Conservation (phyloP, 495 filamentous ascomycete species). For the Hyphodiscus hymeniophilus region DNA sequence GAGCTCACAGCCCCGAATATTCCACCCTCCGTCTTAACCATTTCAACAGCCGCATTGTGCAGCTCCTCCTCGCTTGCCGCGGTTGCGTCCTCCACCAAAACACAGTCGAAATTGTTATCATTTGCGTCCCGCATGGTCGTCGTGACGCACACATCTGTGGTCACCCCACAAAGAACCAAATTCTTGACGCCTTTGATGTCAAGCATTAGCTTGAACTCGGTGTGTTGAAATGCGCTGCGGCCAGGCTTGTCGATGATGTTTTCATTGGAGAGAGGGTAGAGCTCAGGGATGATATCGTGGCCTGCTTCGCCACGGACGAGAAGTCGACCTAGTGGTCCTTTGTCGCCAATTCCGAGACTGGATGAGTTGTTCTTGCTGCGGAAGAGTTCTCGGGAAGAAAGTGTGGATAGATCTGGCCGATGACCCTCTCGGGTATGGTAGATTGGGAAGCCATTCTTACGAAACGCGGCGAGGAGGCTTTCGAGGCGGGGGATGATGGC, state of each 20-base stretch:
- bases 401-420: conserved; percentile 50
- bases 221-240: conserved; percentile 56
- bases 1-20: conserved; percentile 19
- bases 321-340: conserved; percentile 53
- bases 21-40: conserved; percentile 17
- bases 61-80: conserved; percentile 11
- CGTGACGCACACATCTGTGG: conserved; percentile 60
- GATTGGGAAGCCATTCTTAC: conserved; percentile 48
- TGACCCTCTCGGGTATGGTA: conserved; percentile 67
- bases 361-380: conserved; percentile 47
- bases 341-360: conserved; percentile 48
- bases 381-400: conserved; percentile 45
- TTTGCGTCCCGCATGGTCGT: conserved; percentile 63
- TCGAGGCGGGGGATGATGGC: conserved; percentile 46
- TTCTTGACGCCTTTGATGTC: conserved; percentile 52
- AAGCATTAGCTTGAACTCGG: conserved; percentile 53
- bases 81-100: conserved; percentile 16
- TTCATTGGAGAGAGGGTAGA: conserved; percentile 46
- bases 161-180: conserved; percentile 56
- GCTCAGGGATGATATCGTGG: conserved; percentile 53
- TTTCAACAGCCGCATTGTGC: conserved; percentile 13
- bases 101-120: conserved; percentile 32
- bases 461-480: conserved; percentile 48
- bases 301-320: conserved; percentile 57
- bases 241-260: conserved; percentile 64